These are phyloP conservation scores for Lentithecium fluviatile DNA, from an alignment of 495 filamentous ascomycete species.

Conservation along the genomic window DNA sequence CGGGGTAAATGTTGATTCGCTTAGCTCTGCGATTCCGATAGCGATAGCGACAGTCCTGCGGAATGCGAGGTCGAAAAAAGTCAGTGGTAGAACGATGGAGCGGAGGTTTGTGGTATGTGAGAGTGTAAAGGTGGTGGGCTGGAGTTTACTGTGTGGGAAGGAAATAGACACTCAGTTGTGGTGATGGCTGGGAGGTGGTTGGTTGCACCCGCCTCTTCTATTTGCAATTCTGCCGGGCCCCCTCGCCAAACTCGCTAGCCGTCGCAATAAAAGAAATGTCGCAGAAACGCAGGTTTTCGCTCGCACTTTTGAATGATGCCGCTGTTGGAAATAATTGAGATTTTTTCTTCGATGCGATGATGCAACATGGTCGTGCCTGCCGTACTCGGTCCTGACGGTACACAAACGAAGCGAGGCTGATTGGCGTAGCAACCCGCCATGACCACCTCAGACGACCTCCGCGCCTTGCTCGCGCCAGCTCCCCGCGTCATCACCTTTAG, in stretches of 20 bases:
- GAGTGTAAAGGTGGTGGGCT: background rate
- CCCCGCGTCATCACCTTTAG: too few species aligned
- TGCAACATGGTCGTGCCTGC: background rate
- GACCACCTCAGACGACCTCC: background rate
- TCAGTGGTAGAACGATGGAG: background rate
- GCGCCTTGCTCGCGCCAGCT: too few species aligned
- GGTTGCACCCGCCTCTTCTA: conserved; percentile 9
- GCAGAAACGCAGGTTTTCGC: background rate
- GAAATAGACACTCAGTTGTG: conserved; percentile 20
- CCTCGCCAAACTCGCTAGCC: background rate
- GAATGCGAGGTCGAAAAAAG: conserved; percentile 11
- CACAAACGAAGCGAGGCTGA: background rate
- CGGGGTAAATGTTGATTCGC: conserved; percentile 18
- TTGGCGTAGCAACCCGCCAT: background rate
- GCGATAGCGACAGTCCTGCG: background rate
- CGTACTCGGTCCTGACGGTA: background rate
- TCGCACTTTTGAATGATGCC: background rate
- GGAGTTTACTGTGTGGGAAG: conserved; percentile 5
- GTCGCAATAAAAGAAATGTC: background rate
- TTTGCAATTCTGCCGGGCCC: conserved; percentile 12
- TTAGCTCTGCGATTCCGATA: background rate
- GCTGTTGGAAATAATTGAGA: background rate
- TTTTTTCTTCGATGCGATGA: background rate
- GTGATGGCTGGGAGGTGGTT: conserved; percentile 21
- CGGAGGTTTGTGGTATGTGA: conserved; percentile 5